Percentiles rank a stretch among this genome's conserved stretches.
These are phyloP conservation scores for Cinchona pubescens DNA, from an alignment of 257 asterid species.

Conservation along the genomic window DNA sequence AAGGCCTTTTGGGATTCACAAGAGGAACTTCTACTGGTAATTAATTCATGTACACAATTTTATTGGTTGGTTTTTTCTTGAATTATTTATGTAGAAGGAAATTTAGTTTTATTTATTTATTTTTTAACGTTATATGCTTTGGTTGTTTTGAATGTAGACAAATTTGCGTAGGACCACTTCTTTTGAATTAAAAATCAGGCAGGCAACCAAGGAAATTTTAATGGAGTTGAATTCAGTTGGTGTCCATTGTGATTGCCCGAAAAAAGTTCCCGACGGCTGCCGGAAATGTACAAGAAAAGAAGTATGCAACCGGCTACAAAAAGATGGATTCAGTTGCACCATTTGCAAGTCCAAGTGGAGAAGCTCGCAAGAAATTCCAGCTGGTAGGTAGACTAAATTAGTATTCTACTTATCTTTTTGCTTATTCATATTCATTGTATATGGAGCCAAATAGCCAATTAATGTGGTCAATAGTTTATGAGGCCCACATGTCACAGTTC, in stretches of 20 bases:
- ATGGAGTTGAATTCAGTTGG: constrained; percentile 20
- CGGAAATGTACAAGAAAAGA: constrained; percentile 24
- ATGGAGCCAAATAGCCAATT: neutral
- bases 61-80: neutral
- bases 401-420: neutral
- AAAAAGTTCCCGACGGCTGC: constrained; percentile 20
- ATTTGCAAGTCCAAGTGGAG: constrained; percentile 45
- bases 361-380: constrained; percentile 18
- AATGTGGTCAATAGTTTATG: neutral
- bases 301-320: constrained; percentile 22
- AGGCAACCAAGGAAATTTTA: constrained; percentile 31
- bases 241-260: constrained; percentile 29
- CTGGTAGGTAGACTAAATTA: constrained; percentile 32
- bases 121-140: neutral
- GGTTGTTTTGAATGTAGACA: constrained; percentile 15
- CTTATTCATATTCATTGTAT: neutral
- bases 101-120: too few relatives aligned
- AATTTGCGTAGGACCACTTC: constrained; percentile 30
- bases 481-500: neutral
- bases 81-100: neutral
- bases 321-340: constrained; percentile 27
- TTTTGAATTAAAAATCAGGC: constrained; percentile 28
- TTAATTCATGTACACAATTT: neutral
- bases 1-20: constrained; percentile 38
- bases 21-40: constrained; percentile 31